Evolutionary conservation across 371 early-diverging fungal genomes (phyloP).

Genomic region (Mucor mucedo): DNA sequence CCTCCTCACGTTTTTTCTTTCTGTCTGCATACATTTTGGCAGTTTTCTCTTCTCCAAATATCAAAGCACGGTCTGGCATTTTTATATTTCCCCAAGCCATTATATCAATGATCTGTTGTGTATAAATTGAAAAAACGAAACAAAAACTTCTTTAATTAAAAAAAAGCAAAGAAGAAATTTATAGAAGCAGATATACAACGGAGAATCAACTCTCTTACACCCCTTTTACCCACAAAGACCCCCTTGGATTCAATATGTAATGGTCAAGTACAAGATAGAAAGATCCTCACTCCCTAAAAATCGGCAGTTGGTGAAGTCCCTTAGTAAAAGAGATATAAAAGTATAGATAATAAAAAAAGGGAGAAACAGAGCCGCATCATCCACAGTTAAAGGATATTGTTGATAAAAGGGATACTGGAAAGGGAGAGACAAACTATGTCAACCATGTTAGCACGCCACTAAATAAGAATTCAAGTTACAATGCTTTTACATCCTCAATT

Average conservation of each 20-base stretch:
- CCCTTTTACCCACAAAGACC: neutral
- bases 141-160: neutral
- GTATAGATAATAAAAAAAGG: neutral
- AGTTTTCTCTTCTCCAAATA: conserved; percentile 2
- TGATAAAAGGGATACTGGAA: no score
- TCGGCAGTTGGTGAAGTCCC: neutral
- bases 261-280: neutral
- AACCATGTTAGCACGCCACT: no score
- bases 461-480: no score
- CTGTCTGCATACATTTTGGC: conserved; percentile 1
- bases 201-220: neutral
- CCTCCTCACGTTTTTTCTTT: conserved; percentile 7
- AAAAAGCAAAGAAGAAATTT: neutral
- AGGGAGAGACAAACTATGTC: no score
- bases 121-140: neutral
- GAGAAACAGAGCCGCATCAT: no score
- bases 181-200: neutral
- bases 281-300: conserved; percentile 1
- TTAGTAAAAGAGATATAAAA: neutral
- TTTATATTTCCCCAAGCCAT: conserved; percentile 9
- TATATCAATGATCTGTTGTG: neutral
- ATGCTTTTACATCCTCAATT: no score
- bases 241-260: neutral
- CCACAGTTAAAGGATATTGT: no score
- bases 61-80: conserved; percentile 14